Conservation (phyloP, 2,329 filamentous ascomycete species). For the Monilinia vaccinii-corymbosi region DNA sequence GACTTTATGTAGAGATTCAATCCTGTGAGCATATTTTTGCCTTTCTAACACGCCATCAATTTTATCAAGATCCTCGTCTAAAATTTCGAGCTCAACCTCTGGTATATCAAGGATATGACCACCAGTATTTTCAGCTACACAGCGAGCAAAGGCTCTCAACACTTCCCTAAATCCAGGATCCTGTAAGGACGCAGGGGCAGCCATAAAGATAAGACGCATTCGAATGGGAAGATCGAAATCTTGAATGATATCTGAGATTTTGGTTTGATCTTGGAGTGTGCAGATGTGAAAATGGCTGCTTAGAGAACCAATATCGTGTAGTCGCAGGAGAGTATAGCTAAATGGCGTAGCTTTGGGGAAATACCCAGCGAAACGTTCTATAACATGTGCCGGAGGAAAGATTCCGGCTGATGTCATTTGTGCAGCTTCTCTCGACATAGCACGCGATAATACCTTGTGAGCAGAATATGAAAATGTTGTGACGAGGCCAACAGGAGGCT, state of each 20-base stretch:
- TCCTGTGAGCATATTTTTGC: conserved; percentile 43
- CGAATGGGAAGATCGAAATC: conserved; percentile 56
- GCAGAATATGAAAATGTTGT: conserved; percentile 70
- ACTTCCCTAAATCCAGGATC: conserved; percentile 40
- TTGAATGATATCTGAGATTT: conserved; percentile 68
- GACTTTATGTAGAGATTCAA: conserved; percentile 74
- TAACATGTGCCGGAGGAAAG: conserved; percentile 57
- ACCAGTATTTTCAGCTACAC: conserved; percentile 61
- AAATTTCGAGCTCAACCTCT: conserved; percentile 59
- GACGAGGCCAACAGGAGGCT: conserved; percentile 52
- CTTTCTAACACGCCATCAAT: conserved; percentile 28
- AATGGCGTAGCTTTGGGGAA: conserved; percentile 77
- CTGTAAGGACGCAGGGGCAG: conserved; percentile 55
- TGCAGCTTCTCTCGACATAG: conserved; percentile 54
- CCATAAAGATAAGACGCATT: conserved; percentile 69
- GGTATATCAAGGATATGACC: conserved; percentile 69
- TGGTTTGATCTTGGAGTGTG: conserved; percentile 47
- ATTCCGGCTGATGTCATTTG: conserved; percentile 65
- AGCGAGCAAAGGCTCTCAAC: conserved; percentile 55
- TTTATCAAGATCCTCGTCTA: conserved; percentile 38
- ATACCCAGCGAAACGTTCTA: conserved; percentile 71
- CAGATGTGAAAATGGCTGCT: conserved; percentile 64
- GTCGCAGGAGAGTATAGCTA: conserved; percentile 67
- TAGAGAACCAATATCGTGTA: conserved; percentile 56
- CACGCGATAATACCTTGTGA: conserved; percentile 49